Percentiles rank a stretch among this genome's conserved stretches.
phyloP scores from a whole-genome alignment of 768 basidiomycete genomes.

The Leccinum sublutescens region DNA sequence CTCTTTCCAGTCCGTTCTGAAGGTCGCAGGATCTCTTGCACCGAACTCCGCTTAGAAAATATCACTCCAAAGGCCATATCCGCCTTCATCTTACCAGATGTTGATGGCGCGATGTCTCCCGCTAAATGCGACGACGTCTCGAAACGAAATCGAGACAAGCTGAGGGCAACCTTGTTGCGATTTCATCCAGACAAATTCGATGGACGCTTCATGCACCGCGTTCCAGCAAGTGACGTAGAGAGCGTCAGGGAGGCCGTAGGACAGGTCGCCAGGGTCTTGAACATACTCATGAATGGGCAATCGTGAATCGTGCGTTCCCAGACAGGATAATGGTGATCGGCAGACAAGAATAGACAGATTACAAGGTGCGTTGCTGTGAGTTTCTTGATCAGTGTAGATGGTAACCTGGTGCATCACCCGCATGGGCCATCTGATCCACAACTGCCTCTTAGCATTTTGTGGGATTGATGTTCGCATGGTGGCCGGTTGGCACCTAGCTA shows the following conservation, averaged over 20 bases:
- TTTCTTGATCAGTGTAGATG: not conserved
- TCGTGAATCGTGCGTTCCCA: not conserved
- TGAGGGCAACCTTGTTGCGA: slow-evolving; percentile 66
- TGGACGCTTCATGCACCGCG: slow-evolving; percentile 61
- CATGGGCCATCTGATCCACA: too few relatives aligned
- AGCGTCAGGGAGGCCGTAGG: slow-evolving; percentile 60
- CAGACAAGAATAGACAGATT: not conserved
- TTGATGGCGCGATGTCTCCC: not conserved
- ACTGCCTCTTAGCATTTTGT: not conserved
- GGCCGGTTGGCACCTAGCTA: not conserved
- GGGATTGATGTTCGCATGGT: not conserved
- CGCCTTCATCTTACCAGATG: slow-evolving; percentile 50
- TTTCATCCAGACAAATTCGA: slow-evolving; percentile 86
- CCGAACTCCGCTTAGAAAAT: slow-evolving; percentile 39
- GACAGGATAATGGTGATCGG: too few relatives aligned
- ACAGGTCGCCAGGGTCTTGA: slow-evolving; percentile 60
- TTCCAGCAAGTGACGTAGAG: slow-evolving; percentile 46
- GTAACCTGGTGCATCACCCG: too few relatives aligned
- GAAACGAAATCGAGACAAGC: slow-evolving; percentile 56
- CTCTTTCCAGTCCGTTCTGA: slow-evolving; percentile 37
- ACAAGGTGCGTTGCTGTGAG: not conserved
- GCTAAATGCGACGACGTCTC: slow-evolving; percentile 25
- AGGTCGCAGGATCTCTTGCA: slow-evolving; percentile 14
- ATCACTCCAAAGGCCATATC: slow-evolving; percentile 56
- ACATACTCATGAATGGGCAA: slow-evolving; percentile 46